These are phyloP conservation scores for Geranomyces variabilis DNA, from an alignment of 192 early-diverging fungal species.

Conservation along the genomic window DNA sequence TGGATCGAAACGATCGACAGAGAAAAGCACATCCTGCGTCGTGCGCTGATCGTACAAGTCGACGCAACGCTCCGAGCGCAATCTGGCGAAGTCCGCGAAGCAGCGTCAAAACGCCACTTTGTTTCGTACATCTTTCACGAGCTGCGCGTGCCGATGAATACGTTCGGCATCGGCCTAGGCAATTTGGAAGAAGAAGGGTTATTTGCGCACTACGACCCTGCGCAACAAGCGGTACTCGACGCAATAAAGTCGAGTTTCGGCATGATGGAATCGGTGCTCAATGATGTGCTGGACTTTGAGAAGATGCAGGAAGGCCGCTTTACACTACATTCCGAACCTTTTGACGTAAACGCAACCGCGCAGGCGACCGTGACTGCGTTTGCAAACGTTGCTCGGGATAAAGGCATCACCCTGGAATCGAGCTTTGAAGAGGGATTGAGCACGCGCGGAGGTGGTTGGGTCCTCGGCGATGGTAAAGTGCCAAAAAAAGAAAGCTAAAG, in stretches of 20 bases:
- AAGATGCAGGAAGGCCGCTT: conserved; percentile 32
- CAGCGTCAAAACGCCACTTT: conserved; percentile 13
- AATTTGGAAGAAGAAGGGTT: not conserved
- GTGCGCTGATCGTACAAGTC: conserved; percentile 7
- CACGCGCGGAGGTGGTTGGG: not conserved
- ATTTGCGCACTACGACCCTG: not conserved
- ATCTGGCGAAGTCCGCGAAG: not conserved
- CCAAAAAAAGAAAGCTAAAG: no score
- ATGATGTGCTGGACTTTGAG: conserved; percentile 22
- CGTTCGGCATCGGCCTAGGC: not conserved
- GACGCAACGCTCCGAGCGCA: conserved; percentile 8
- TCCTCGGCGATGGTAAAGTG: conserved; percentile 23
- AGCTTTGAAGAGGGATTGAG: conserved; percentile 6
- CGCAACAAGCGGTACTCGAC: not conserved
- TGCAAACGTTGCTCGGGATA: conserved; percentile 17
- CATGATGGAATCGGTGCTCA: conserved; percentile 12
- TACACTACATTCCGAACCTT: conserved; percentile 24
- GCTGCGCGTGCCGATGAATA: conserved; percentile 18
- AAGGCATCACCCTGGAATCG: conserved; percentile 8
- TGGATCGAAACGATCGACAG: conserved; percentile 27
- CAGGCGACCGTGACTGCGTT: conserved; percentile 9
- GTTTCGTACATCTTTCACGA: conserved; percentile 24
- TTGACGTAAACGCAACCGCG: conserved; percentile 24
- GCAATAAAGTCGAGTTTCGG: not conserved
- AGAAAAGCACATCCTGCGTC: conserved; percentile 11